phyloP scores from a whole-genome alignment of 805 yeast genomes.

The Spathaspora sp. region DNA sequence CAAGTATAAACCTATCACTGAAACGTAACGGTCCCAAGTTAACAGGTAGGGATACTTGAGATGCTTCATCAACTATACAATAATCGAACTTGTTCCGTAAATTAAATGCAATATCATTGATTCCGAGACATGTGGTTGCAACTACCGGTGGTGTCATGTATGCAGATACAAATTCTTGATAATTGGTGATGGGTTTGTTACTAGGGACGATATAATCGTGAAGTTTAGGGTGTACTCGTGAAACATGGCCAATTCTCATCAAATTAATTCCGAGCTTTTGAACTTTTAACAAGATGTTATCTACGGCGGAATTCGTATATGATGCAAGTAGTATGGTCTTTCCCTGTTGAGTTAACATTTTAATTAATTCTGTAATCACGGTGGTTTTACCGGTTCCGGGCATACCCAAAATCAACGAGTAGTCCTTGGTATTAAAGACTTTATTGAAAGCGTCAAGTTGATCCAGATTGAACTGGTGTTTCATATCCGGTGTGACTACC shows the following conservation, averaged over 20 bases:
- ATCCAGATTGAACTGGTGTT: constrained; percentile 55
- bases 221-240: constrained; percentile 61
- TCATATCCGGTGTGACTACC: constrained; percentile 7
- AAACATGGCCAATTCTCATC: constrained; percentile 62
- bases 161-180: constrained; percentile 43
- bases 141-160: constrained; percentile 66
- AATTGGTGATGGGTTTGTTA: constrained; percentile 28
- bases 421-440: constrained; percentile 66
- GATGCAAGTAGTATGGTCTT: constrained; percentile 77
- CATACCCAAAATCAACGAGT: constrained; percentile 86
- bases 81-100: constrained; percentile 68
- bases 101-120: constrained; percentile 58
- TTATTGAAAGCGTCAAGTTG: constrained; percentile 67
- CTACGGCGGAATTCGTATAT: constrained; percentile 95
- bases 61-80: constrained; percentile 95
- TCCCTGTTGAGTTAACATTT: constrained; percentile 52
- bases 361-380: constrained; percentile 73
- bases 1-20: constrained; percentile 77
- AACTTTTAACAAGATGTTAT: constrained; percentile 81
- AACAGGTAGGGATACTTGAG: constrained; percentile 89
- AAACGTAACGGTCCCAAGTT: constrained; percentile 83
- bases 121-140: constrained; percentile 85
- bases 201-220: constrained; percentile 39
- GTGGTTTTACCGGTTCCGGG: constrained; percentile 85
- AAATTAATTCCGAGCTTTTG: constrained; percentile 34